phyloP scores from a whole-genome alignment of 2,329 filamentous ascomycete species.

The Tolypocladium guangdongense region DNA sequence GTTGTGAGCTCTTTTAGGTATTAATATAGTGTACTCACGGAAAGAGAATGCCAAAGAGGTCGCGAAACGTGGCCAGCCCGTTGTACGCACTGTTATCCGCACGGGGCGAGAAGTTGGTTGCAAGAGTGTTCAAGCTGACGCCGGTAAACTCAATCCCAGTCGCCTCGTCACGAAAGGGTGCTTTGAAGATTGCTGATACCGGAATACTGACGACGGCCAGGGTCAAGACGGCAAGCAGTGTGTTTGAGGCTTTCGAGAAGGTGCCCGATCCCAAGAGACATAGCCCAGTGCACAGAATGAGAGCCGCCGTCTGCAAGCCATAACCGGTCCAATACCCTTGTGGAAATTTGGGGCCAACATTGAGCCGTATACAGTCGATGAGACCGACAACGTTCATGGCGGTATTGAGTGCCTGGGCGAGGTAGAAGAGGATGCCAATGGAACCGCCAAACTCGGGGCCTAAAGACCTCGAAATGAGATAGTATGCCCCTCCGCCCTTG shows the following conservation, averaged over 20 bases:
- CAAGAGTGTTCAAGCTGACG: conserved; percentile 56
- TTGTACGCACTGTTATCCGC: conserved; percentile 49
- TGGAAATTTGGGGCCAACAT: conserved; percentile 56
- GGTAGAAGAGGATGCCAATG: conserved; percentile 78
- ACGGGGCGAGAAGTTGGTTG: conserved; percentile 64
- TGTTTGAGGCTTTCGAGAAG: conserved; percentile 73
- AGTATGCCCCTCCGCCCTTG: conserved; percentile 78
- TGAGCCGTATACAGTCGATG: conserved; percentile 70
- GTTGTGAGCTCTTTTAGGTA: conserved; percentile 11
- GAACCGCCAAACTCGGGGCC: conserved; percentile 84
- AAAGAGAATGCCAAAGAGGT: conserved; percentile 79
- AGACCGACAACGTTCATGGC: conserved; percentile 81
- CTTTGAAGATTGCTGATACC: conserved; percentile 57
- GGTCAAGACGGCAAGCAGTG: conserved; percentile 58
- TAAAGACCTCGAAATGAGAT: conserved; percentile 74
- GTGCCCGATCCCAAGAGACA: conserved; percentile 71
- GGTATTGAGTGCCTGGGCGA: conserved; percentile 82
- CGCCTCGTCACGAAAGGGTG: conserved; percentile 53
- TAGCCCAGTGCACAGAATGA: conserved; percentile 61
- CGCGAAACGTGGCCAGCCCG: conserved; percentile 61
- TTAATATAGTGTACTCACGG: conserved; percentile 29
- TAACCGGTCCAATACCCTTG: conserved; percentile 70
- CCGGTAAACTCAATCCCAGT: conserved; percentile 69
- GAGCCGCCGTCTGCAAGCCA: conserved; percentile 59
- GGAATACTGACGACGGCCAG: conserved; percentile 74